Evolutionary conservation across 2,329 filamentous ascomycete genomes (phyloP).

Genomic region (Trichoderma sp.): DNA sequence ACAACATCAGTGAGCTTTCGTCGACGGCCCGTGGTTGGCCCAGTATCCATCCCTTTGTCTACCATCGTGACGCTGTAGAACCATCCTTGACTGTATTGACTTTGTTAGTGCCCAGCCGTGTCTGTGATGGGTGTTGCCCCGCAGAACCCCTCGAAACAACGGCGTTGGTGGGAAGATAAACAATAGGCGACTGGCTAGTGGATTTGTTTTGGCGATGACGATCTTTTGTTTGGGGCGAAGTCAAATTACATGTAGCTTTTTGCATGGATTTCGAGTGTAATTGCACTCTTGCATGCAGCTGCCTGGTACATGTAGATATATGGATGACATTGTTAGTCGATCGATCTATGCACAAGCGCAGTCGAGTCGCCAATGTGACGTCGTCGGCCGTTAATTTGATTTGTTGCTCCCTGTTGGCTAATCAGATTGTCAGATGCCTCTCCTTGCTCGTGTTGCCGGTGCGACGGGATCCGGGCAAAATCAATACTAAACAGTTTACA

Average conservation of each 20-base stretch:
- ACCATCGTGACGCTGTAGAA: neutral
- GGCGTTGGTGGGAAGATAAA: neutral
- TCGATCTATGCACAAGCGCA: neutral
- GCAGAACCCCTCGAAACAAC: slow-evolving; percentile 8
- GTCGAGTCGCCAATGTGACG: neutral
- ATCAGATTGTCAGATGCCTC: neutral
- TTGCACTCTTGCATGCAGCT: neutral
- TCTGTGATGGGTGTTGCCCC: neutral
- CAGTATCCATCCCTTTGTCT: neutral
- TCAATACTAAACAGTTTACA: neutral
- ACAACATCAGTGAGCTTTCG: neutral
- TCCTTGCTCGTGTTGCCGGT: slow-evolving; percentile 7
- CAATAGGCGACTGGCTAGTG: neutral
- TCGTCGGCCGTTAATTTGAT: neutral
- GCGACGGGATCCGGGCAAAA: neutral
- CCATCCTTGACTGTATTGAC: neutral
- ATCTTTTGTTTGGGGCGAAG: neutral
- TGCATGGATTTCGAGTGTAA: neutral
- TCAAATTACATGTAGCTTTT: neutral
- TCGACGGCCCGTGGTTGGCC: neutral
- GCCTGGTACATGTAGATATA: neutral
- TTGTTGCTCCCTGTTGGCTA: neutral
- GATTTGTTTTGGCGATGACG: slow-evolving; percentile 3
- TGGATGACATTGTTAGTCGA: neutral
- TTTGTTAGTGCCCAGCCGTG: neutral